phyloP scores from a whole-genome alignment of 2,329 filamentous ascomycete genomes.

The Phialocephala sp. region DNA sequence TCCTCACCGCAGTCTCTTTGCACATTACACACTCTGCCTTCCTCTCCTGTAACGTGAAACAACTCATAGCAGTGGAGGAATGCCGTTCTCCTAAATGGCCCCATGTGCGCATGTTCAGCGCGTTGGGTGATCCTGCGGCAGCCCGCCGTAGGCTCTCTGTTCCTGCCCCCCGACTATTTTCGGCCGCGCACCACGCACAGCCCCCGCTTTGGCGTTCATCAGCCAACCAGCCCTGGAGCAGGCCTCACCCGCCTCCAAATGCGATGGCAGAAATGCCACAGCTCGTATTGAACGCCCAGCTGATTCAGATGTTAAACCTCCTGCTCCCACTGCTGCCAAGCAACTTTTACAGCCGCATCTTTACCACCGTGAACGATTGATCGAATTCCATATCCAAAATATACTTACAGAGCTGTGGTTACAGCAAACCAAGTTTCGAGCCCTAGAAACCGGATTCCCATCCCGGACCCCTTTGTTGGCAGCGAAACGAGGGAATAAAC shows the following conservation, averaged over 20 bases:
- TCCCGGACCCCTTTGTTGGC: background rate
- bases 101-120: no score
- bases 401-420: background rate
- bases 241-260: background rate
- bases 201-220: slow-evolving; percentile 13
- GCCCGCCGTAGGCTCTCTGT: background rate
- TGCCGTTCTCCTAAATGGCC: no score
- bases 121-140: no score
- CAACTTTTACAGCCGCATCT: background rate
- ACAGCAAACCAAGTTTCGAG: slow-evolving; percentile 6
- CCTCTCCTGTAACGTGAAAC: no score
- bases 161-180: slow-evolving; percentile 5
- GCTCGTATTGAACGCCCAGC: slow-evolving; percentile 1
- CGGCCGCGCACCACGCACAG: slow-evolving; percentile 14
- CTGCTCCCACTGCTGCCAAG: background rate
- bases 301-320: slow-evolving; percentile 7
- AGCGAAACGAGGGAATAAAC: background rate
- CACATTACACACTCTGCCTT: no score
- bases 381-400: background rate
- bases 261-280: slow-evolving; percentile 4
- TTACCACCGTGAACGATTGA: background rate
- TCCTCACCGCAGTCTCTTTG: no score
- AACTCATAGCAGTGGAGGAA: no score
- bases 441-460: slow-evolving; percentile 19
- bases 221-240: slow-evolving; percentile 16